A percentile compares a stretch with the other conserved stretches of the same genome.
These are phyloP conservation scores for Carnegiea gigantea DNA, from an alignment of 179 eudicot species.

Conservation along the genomic window DNA sequence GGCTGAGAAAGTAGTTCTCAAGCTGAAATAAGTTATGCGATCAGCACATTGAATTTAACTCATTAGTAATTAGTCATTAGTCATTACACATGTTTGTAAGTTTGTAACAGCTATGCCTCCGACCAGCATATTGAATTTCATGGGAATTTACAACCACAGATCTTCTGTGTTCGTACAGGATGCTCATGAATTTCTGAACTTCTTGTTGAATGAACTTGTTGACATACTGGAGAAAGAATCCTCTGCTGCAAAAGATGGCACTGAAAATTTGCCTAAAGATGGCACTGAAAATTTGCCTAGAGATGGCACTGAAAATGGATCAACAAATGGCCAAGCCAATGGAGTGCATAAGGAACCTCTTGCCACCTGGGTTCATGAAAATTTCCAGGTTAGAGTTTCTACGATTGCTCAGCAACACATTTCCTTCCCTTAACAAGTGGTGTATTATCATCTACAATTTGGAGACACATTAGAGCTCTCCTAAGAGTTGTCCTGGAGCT, in stretches of 20 bases:
- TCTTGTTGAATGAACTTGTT: slow-evolving; percentile 69
- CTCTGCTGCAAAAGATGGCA: slow-evolving; percentile 34
- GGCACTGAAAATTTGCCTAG: slow-evolving; percentile 36
- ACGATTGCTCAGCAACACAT: no score
- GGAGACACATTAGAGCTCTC: not conserved
- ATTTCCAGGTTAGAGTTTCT: slow-evolving; percentile 55
- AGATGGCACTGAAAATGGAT: slow-evolving; percentile 50
- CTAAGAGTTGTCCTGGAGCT: not conserved
- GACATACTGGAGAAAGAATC: slow-evolving; percentile 82
- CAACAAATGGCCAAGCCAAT: slow-evolving; percentile 42
- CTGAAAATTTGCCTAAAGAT: slow-evolving; percentile 37
- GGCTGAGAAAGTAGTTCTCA: not conserved
- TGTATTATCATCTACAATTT: no score
- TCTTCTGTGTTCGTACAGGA: slow-evolving; percentile 45
- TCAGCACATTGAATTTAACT: no score
- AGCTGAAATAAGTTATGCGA: not conserved
- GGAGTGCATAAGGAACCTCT: slow-evolving; percentile 58
- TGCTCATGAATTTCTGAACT: slow-evolving; percentile 84
- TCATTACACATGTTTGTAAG: not conserved
- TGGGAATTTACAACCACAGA: not conserved
- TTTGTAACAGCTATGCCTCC: not conserved
- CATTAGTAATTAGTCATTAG: not conserved
- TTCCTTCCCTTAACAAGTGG: no score
- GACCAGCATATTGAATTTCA: not conserved
- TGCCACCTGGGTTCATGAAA: slow-evolving; percentile 85